Percentiles rank a stretch among this genome's conserved stretches.
Evolutionary conservation across 768 basidiomycete genomes (phyloP).

Genomic region (Lactifluus rugatus): DNA sequence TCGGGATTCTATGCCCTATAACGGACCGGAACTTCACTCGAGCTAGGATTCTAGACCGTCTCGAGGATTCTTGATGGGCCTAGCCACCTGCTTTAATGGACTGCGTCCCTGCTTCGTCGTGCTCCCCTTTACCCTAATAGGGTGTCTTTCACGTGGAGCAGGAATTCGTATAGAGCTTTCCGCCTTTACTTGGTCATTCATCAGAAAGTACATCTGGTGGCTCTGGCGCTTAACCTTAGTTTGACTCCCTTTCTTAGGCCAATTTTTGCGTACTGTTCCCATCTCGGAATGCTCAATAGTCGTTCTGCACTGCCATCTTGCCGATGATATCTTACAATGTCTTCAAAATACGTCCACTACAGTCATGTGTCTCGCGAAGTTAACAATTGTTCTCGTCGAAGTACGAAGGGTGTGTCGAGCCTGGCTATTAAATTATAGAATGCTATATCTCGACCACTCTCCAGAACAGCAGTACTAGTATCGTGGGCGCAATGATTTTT

Average conservation of each 20-base stretch:
- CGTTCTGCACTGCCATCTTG: no score
- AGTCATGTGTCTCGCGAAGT: background rate
- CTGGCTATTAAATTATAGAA: background rate
- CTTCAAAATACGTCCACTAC: no score
- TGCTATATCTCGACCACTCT: background rate
- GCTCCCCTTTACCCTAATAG: background rate
- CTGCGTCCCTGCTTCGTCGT: background rate
- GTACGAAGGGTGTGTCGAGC: background rate
- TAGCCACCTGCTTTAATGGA: background rate
- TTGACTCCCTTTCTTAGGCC: background rate
- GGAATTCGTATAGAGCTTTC: background rate
- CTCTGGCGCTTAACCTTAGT: background rate
- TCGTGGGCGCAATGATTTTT: background rate
- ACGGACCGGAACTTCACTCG: background rate
- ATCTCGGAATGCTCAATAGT: no score
- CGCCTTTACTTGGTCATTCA: background rate
- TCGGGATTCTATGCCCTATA: background rate
- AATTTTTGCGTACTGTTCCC: no score
- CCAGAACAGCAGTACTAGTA: background rate
- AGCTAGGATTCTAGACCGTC: background rate
- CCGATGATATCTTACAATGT: no score
- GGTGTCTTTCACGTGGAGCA: constrained; percentile 1
- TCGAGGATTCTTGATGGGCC: background rate
- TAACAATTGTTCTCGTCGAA: background rate
- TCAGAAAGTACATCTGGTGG: constrained; percentile 8